phyloP scores from a whole-genome alignment of 1,284 basidiomycete genomes.

The Malassezia sp. region DNA sequence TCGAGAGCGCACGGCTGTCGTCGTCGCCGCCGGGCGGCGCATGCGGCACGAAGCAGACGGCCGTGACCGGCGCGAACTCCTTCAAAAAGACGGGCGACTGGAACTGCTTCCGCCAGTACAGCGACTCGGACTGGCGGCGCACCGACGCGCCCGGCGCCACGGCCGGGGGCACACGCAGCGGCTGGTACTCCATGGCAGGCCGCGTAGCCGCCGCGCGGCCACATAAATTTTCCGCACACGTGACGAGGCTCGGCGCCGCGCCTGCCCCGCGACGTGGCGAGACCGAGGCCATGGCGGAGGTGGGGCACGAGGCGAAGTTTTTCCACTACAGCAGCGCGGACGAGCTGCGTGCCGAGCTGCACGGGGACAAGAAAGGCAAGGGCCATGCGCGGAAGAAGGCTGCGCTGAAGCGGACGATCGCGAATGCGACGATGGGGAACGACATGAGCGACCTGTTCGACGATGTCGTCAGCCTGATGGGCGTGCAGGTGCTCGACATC shows the following conservation, averaged over 20 bases:
- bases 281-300: conserved; percentile 25
- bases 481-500: conserved; percentile 81
- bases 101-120: conserved; percentile 41
- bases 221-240: conserved; percentile 15
- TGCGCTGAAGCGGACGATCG: conserved; percentile 45
- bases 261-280: not conserved
- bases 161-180: conserved; percentile 8
- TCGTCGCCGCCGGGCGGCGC: conserved; percentile 14
- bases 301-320: conserved; percentile 41
- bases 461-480: conserved; percentile 70
- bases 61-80: conserved; percentile 42
- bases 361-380: conserved; percentile 44
- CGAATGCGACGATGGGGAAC: conserved; percentile 52
- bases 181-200: conserved; percentile 15
- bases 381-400: conserved; percentile 39
- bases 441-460: conserved; percentile 75
- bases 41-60: conserved; percentile 41
- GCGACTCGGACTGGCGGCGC: conserved; percentile 21
- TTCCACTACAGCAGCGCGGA: conserved; percentile 44
- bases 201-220: not conserved
- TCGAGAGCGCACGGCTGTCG: conserved; percentile 16
- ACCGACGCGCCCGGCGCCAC: not conserved
- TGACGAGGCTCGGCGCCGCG: not conserved
- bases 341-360: conserved; percentile 42
- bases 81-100: conserved; percentile 40